Base-by-base conservation (phyloP, 441 rosid species). In the Pelargonium cotyledonis region DNA sequence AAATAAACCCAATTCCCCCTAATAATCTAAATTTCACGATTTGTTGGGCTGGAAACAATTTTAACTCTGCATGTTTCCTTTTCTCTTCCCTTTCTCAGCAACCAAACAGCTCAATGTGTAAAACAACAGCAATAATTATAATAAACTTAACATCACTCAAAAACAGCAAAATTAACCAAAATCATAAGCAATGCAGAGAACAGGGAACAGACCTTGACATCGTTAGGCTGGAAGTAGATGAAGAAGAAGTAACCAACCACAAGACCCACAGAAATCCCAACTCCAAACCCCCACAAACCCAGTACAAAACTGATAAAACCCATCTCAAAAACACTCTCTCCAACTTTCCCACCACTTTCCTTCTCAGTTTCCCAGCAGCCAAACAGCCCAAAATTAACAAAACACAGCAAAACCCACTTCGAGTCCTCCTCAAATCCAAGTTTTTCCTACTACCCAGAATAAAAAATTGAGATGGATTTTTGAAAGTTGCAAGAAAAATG, bases 221-320 rank as follows among this genome's bases (percentile, higher is more conserved):
- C 87, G 74, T 66, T 66, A 38, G 98, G 89, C 75, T 81, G 93
- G 72, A 83, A 72, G 82, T 86, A 92, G 77, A 92, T 86, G 89
- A 90, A 95, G 0, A 95, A 78, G 68, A 41, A 80, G 76, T 95
- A 95, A 0, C 99, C 99, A 75, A 88, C 75, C 40, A 80, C 82
- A 16, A 95, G 88, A 29, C 99, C 99, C 62, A 75, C 57, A 4
- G 96, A 84, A 73, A 89, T 76, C 70, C 98, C 98, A 55, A 92
- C 81, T 26, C 97, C 96, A 68, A 95, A 92, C 66, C 99, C 99
- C 65, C 80, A 85, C 6, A 88, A 85, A 46, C 98, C 98, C 21
- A 86, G 74, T 11, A 89, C 46, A 1, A 89, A 85, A 70, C 93
- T 88, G 35, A 88, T 63, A 60, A 87, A 76, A 0, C 91, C 91